Conservation (phyloP, 257 asterid species). For the Nyctanthes arbortristis region DNA sequence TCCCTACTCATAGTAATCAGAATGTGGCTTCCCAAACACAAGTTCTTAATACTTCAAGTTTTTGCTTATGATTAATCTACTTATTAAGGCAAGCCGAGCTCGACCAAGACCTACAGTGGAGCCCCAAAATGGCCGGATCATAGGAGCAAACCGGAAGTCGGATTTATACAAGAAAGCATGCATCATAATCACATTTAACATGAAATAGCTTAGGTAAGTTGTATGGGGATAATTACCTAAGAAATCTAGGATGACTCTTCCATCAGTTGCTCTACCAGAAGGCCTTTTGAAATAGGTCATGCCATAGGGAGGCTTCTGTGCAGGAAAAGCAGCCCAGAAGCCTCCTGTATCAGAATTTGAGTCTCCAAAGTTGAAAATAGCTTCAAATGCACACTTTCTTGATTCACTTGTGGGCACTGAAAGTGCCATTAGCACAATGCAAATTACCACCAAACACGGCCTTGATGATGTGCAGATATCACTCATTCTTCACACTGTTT, state of each 20-base stretch:
- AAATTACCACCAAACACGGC: conserved; percentile 24
- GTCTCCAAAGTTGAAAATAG: conserved; percentile 79
- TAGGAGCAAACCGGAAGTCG: neutral
- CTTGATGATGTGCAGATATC: conserved; percentile 16
- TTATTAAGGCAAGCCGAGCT: no score
- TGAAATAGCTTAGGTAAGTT: neutral
- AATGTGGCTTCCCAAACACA: no score
- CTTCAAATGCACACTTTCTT: conserved; percentile 50
- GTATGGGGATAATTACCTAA: conserved; percentile 48
- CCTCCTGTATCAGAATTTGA: conserved; percentile 83
- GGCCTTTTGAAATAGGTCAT: conserved; percentile 82
- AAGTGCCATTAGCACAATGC: conserved; percentile 28
- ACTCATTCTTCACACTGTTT: conserved; percentile 28
- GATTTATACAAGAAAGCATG: neutral
- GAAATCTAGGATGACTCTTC: conserved; percentile 74
- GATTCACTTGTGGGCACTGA: conserved; percentile 29
- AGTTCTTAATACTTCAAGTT: no score
- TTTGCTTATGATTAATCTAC: no score
- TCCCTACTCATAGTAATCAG: no score
- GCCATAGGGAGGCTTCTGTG: conserved; percentile 60
- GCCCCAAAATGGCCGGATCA: neutral
- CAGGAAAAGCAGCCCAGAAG: conserved; percentile 77
- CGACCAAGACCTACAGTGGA: no score
- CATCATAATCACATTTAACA: neutral
- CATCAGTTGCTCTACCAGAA: conserved; percentile 80